Evolutionary conservation across 371 early-diverging fungal genomes (phyloP), one percentile per base, ranked within the genome.

Genomic region (Chytridiales sp.): DNA sequence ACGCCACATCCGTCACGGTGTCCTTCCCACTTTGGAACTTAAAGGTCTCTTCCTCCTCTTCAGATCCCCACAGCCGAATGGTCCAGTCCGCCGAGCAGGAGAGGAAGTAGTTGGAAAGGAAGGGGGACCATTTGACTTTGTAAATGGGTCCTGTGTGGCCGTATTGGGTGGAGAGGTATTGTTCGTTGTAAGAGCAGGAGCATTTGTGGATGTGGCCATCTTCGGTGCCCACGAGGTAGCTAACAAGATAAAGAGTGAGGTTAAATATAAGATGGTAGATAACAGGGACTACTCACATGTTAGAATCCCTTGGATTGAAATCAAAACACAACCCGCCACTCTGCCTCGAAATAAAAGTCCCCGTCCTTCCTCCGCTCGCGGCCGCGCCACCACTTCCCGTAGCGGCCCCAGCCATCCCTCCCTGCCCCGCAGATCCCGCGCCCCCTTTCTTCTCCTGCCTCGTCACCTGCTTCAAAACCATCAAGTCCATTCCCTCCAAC

Each of bases 221-320:
- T 42, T 82, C 82, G 3, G 82, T 82, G 9, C 79, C 82, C 5
- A 77, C 77, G 26, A 82, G 47, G 62, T 82, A 81, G 4, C 80
- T 77, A 26, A 11, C 4, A 0, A 35, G 17, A 43, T 52, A 42
- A n/a, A 43, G 3, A 6, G 29, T 29, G 44, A 27, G 21, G 44
- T n/a, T n/a, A n/a, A n/a, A n/a, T n/a, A n/a, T n/a, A n/a, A n/a
- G n/a, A n/a, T n/a, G 27, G 8, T 19, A 30, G 3, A 4, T 55
- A 24, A 43, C 4, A 36, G 46, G 67, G 2, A 46, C 15, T 2
- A 57, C 67, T 63, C 57, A 77, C 75, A 68, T 70, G 57, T 76
- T 78, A 22, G 56, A 54, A 59, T 81, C 80, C 17, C 64, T 69
- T 2, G 77, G 68, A 32, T 75, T 70, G 64, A 80, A 82, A 48